These are phyloP conservation scores for Bipolaris victoriae DNA, from an alignment of 2,329 filamentous ascomycete species.

Conservation along the genomic window DNA sequence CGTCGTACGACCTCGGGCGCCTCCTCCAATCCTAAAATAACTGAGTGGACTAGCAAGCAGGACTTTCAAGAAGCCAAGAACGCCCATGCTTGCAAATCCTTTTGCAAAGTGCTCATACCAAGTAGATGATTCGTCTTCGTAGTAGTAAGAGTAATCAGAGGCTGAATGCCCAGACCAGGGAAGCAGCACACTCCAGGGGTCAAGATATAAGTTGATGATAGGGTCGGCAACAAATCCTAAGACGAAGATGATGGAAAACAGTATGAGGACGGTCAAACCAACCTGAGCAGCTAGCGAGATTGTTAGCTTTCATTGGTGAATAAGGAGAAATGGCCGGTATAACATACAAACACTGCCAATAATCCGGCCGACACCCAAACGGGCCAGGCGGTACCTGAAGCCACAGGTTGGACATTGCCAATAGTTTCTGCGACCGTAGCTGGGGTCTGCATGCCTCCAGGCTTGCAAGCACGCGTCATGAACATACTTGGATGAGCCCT, in stretches of 20 bases:
- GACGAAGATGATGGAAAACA: conserved; percentile 75
- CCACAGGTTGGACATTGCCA: conserved; percentile 89
- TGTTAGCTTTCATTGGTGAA: conserved; percentile 18
- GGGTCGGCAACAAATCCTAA: conserved; percentile 93
- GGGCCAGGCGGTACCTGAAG: conserved; percentile 79
- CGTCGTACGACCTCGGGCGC: conserved; percentile 64
- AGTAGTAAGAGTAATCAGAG: conserved; percentile 33
- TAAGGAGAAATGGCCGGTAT: neutral
- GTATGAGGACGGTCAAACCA: conserved; percentile 71
- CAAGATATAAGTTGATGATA: conserved; percentile 85
- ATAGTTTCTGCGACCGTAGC: conserved; percentile 70
- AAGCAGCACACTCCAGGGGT: conserved; percentile 63
- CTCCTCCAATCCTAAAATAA: conserved; percentile 70
- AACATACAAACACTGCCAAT: conserved; percentile 55
- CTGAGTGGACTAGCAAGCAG: conserved; percentile 77
- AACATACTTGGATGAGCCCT: conserved; percentile 90
- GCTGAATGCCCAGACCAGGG: conserved; percentile 36
- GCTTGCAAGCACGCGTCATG: conserved; percentile 86
- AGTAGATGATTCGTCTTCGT: conserved; percentile 52
- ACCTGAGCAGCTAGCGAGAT: conserved; percentile 63
- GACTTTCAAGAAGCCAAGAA: conserved; percentile 84
- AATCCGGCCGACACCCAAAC: conserved; percentile 75
- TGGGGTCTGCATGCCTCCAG: conserved; percentile 78
- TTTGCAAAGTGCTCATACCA: conserved; percentile 89
- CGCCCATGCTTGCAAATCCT: conserved; percentile 85